Evolutionary conservation across 1,284 basidiomycete species (phyloP), one percentile per base, ranked within the genome.

Genomic region (Exsudoporus floridanus): DNA sequence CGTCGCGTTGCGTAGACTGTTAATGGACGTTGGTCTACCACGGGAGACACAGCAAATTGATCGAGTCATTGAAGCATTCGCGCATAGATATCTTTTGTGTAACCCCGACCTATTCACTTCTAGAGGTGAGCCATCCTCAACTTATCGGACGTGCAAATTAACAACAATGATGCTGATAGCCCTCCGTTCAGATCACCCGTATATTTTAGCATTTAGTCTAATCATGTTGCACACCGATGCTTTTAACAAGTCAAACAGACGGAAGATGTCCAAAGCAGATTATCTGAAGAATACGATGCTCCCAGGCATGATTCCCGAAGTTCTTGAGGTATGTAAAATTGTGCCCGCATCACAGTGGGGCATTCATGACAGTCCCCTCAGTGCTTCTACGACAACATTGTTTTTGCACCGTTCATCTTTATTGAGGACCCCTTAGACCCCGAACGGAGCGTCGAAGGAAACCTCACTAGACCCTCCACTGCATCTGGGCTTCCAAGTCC

Each of bases 191-290:
- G 95, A 98, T 66, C 92, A 97, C 65, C 90, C 95, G 6, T 99
- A 99, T 73, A 91, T 99, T 42, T 77, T 99, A 38, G 92, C 96
- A 13, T 99, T 99, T 73, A 98, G 96, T 61, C 77, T 99, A 64
- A 97, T 99, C 69, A 98, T 99, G 94, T 78, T 99, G 41, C 95
- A 98, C 68, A 99, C 97, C 12, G 96, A 99, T 67, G 90, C 90
- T 2, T 99, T 98, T 78, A 99, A 99, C 74, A 92, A 89, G 72
- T 94, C 92, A 60, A 98, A 98, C 73, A 98, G 93, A 73, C 87
- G 88, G 57, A 98, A 98, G 75, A 99, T 99, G 97, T 86, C 89
- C 31, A 97, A 95, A 69, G 77, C 83, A 2, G 94, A 96, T 64
- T 98, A 98, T 66, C 78, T 97, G 58, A 90, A 86, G 73, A 98